Conservation (phyloP, 1,284 basidiomycete species). For the Trametes hirsuta region DNA sequence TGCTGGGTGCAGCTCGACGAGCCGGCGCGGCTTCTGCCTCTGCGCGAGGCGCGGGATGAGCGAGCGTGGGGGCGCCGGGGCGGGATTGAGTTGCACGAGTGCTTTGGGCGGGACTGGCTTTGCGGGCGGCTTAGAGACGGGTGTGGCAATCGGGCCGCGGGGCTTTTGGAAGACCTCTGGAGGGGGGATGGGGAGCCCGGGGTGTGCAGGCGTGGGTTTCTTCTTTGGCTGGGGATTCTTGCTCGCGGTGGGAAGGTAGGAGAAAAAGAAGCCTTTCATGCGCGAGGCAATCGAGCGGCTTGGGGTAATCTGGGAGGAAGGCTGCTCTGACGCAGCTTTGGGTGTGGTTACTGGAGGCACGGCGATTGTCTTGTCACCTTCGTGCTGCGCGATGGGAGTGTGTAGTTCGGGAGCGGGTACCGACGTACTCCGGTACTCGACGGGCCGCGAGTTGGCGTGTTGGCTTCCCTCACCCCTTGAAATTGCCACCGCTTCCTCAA, state of each 20-base stretch:
- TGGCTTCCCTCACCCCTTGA: slow-evolving; percentile 5
- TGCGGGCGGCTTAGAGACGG: slow-evolving; percentile 50
- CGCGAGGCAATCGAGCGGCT: slow-evolving; percentile 32
- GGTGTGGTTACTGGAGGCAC: not conserved
- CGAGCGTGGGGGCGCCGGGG: slow-evolving; percentile 45
- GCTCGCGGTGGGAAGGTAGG: slow-evolving; percentile 58
- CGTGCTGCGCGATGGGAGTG: not conserved
- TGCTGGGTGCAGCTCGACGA: slow-evolving; percentile 60
- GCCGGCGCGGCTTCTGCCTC: slow-evolving; percentile 43
- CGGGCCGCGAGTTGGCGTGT: not conserved
- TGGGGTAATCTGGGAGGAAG: slow-evolving; percentile 12
- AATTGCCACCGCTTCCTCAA: slow-evolving; percentile 53
- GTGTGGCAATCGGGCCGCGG: slow-evolving; percentile 61
- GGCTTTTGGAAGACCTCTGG: slow-evolving; percentile 49
- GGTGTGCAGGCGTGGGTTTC: slow-evolving; percentile 21
- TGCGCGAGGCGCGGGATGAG: slow-evolving; percentile 44
- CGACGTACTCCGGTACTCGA: slow-evolving; percentile 18
- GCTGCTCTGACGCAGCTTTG: slow-evolving; percentile 5
- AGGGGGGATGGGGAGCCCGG: slow-evolving; percentile 56
- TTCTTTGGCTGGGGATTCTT: slow-evolving; percentile 34
- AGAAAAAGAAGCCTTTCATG: slow-evolving; percentile 57
- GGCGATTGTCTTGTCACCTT: not conserved
- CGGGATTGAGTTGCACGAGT: slow-evolving; percentile 58
- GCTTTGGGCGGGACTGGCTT: slow-evolving; percentile 60
- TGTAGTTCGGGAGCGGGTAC: slow-evolving; percentile 11